A percentile compares a stretch with the other conserved stretches of the same genome.
Evolutionary conservation across 2,329 filamentous ascomycete species (phyloP).

Genomic region (Capronia coronata): DNA sequence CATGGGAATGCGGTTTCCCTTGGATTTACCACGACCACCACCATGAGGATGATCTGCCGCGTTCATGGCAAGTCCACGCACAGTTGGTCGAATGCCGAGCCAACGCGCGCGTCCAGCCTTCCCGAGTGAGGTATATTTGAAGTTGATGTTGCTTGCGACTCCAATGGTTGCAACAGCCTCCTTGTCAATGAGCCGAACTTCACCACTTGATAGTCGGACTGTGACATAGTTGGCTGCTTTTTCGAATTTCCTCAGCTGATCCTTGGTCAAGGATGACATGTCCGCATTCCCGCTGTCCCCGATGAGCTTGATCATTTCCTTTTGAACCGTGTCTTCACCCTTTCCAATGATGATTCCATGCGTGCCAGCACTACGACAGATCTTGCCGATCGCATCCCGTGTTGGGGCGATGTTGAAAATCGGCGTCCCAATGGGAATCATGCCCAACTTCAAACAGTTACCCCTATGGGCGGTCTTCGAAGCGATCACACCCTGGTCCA

Average conservation of each 20-base stretch:
- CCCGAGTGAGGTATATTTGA: slow-evolving; percentile 83
- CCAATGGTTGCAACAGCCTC: slow-evolving; percentile 94
- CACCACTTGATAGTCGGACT: slow-evolving; percentile 83
- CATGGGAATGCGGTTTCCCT: slow-evolving; percentile 92
- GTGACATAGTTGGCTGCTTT: slow-evolving; percentile 72
- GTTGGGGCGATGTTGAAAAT: slow-evolving; percentile 80
- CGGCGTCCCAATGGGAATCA: slow-evolving; percentile 90
- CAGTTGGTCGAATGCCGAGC: slow-evolving; percentile 90
- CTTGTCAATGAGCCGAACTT: slow-evolving; percentile 80
- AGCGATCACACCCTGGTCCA: slow-evolving; percentile 93
- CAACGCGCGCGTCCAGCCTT: slow-evolving; percentile 92
- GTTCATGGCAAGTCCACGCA: slow-evolving; percentile 98
- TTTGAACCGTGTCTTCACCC: slow-evolving; percentile 59
- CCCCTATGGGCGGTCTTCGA: slow-evolving; percentile 89
- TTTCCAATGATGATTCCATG: slow-evolving; percentile 85
- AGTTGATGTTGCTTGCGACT: slow-evolving; percentile 85
- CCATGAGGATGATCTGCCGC: slow-evolving; percentile 97
- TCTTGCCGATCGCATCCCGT: slow-evolving; percentile 65
- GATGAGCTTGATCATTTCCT: slow-evolving; percentile 29
- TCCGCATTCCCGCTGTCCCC: slow-evolving; percentile 24
- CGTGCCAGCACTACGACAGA: slow-evolving; percentile 91
- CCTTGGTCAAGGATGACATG: slow-evolving; percentile 35
- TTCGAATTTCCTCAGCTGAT: slow-evolving; percentile 38
- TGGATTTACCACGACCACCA: slow-evolving; percentile 98
- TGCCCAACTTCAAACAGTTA: slow-evolving; percentile 90